Evolutionary conservation across 75 land plant genomes (phyloP).

Genomic region (Sequoiadendron giganteum): DNA sequence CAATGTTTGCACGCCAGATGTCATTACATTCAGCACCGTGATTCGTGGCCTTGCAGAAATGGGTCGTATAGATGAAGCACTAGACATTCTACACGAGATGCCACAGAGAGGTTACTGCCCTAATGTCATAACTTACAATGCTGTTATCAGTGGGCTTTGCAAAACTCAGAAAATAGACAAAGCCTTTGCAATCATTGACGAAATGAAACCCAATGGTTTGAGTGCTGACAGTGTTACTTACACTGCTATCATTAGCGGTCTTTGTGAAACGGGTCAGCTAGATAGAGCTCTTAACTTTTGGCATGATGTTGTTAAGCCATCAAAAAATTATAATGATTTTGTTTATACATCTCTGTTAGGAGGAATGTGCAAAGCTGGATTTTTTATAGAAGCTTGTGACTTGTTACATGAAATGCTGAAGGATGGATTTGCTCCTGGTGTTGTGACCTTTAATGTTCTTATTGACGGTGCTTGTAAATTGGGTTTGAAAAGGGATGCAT

Average conservation of each 20-base stretch:
- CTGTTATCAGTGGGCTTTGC: slow-evolving; percentile 51
- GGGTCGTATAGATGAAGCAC: slow-evolving; percentile 55
- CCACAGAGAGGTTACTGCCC: slow-evolving; percentile 34
- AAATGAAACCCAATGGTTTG: slow-evolving; percentile 39
- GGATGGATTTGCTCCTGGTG: slow-evolving; percentile 47
- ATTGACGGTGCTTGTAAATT: slow-evolving; percentile 46
- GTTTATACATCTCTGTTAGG: slow-evolving; percentile 56
- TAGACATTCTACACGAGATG: slow-evolving; percentile 39
- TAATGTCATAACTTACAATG: slow-evolving; percentile 65
- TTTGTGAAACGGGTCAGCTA: slow-evolving; percentile 30
- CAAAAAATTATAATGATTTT: slow-evolving; percentile 49
- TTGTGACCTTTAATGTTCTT: slow-evolving; percentile 55
- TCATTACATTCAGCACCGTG: slow-evolving; percentile 53
- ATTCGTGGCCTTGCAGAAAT: slow-evolving; percentile 47
- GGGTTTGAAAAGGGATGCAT: slow-evolving; percentile 59
- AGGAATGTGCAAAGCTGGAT: slow-evolving; percentile 54
- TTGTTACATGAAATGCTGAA: slow-evolving; percentile 67
- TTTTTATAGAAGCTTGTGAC: slow-evolving; percentile 57
- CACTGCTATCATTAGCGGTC: slow-evolving; percentile 46
- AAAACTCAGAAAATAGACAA: slow-evolving; percentile 32
- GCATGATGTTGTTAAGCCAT: slow-evolving; percentile 57
- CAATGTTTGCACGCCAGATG: slow-evolving; percentile 62
- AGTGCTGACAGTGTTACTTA: slow-evolving; percentile 48
- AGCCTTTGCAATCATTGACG: slow-evolving; percentile 38
- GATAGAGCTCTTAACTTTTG: slow-evolving; percentile 62